Percentiles rank a stretch among this genome's conserved stretches.
Evolutionary conservation across 106 monocot species (phyloP).

Genomic region (Dendrobium catenatum): DNA sequence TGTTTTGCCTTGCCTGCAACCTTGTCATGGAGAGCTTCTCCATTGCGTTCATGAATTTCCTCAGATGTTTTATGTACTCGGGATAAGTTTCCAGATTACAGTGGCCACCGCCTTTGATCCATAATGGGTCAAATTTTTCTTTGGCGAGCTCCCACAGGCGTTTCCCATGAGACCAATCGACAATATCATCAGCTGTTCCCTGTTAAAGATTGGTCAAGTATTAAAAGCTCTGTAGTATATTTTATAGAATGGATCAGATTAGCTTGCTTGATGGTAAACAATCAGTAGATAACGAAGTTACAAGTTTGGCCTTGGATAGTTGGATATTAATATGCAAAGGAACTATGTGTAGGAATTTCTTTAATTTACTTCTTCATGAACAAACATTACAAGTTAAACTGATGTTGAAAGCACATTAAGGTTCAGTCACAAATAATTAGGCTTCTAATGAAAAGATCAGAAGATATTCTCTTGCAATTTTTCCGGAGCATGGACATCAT

Average conservation of each 20-base stretch:
- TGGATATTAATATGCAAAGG: background rate
- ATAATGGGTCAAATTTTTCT: constrained; percentile 87
- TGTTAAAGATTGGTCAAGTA: constrained; percentile 16
- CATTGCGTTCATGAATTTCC: constrained; percentile 71
- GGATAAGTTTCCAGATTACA: constrained; percentile 93
- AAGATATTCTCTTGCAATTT: too few relatives aligned
- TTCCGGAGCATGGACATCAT: too few relatives aligned
- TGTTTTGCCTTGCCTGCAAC: constrained; percentile 26
- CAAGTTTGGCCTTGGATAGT: background rate
- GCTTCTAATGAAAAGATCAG: too few relatives aligned
- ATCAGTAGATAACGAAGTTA: background rate
- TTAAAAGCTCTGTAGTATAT: background rate
- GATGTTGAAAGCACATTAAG: too few relatives aligned
- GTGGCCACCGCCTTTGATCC: constrained; percentile 91
- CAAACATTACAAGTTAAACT: too few relatives aligned
- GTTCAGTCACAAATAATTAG: too few relatives aligned
- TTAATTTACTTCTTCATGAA: too few relatives aligned
- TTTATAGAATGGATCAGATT: too few relatives aligned
- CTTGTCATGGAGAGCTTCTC: constrained; percentile 50
- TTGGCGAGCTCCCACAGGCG: constrained; percentile 86
- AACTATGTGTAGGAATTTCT: too few relatives aligned
- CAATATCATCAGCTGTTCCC: constrained; percentile 88
- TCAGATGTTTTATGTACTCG: constrained; percentile 79
- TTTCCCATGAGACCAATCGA: constrained; percentile 84
- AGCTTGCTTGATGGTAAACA: background rate